A percentile compares a stretch with the other conserved stretches of the same genome.
Evolutionary conservation across 768 basidiomycete genomes (phyloP).

Genomic region (Boletus subcaerulescens): DNA sequence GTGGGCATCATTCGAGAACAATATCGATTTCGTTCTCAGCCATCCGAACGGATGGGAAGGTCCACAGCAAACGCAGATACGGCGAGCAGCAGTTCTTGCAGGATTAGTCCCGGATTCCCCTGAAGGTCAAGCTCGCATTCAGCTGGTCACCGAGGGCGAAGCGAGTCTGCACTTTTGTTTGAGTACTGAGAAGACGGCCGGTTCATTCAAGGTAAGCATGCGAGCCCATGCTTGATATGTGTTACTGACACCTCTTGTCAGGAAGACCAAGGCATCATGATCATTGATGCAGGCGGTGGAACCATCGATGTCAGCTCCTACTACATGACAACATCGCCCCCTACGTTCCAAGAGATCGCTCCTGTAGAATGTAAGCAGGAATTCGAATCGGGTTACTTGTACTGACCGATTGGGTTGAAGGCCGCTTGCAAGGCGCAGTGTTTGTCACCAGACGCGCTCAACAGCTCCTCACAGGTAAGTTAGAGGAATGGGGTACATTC

Average conservation of each 20-base stretch:
- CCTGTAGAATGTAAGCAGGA: conserved; percentile 39
- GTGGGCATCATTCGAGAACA: conserved; percentile 40
- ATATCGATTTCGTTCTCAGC: conserved; percentile 45
- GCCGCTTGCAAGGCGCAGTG: conserved; percentile 48
- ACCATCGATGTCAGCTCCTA: conserved; percentile 62
- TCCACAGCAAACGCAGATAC: conserved; percentile 41
- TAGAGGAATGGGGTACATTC: not conserved
- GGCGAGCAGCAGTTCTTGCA: conserved; percentile 42
- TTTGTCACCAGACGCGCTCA: conserved; percentile 47
- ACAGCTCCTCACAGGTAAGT: conserved; percentile 37
- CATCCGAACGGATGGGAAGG: conserved; percentile 51
- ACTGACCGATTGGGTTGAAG: conserved; percentile 29
- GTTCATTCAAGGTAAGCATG: conserved; percentile 24
- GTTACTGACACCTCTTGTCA: conserved; percentile 16
- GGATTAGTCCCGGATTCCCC: conserved; percentile 37
- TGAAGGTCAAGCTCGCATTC: conserved; percentile 37
- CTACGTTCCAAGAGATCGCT: conserved; percentile 48
- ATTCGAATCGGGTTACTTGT: not conserved
- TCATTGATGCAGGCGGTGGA: conserved; percentile 64
- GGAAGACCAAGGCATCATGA: conserved; percentile 45
- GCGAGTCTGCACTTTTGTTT: conserved; percentile 51
- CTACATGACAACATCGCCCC: conserved; percentile 32
- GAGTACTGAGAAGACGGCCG: conserved; percentile 32
- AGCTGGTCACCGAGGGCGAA: conserved; percentile 52
- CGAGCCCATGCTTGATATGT: not conserved